Percentiles rank a stretch among this genome's conserved stretches.
Conservation (phyloP, 2,329 filamentous ascomycete species). For the Aspergillus fructus region DNA sequence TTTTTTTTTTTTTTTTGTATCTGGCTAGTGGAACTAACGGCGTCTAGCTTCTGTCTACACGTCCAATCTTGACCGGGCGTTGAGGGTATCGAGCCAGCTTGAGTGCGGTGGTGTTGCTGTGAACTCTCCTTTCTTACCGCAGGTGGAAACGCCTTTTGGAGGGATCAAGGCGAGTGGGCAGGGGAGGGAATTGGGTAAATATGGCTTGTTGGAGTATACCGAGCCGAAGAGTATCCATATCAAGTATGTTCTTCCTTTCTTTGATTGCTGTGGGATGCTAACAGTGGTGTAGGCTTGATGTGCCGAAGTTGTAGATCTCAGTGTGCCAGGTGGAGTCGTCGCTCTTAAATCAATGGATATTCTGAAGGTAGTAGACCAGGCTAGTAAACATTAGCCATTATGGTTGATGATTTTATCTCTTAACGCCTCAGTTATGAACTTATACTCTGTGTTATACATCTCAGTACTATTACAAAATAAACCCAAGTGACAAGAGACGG, state of each 20-base stretch:
- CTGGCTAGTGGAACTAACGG: neutral
- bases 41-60: constrained; percentile 5
- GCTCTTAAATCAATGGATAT: no score
- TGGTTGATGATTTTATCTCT: no score
- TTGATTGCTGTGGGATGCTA: neutral
- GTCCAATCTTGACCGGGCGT: constrained; percentile 5
- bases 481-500: no score
- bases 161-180: constrained; percentile 5
- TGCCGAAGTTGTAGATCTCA: neutral
- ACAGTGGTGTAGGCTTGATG: neutral
- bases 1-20: no score
- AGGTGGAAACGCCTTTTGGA: constrained; percentile 6
- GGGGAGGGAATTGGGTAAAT: constrained; percentile 2
- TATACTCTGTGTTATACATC: no score
- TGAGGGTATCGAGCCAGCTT: constrained; percentile 8
- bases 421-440: no score
- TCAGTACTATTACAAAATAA: no score
- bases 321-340: no score
- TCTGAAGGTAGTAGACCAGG: no score
- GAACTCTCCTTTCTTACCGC: constrained; percentile 12
- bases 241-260: neutral
- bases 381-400: no score
- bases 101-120: constrained; percentile 13
- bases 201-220: constrained; percentile 6
- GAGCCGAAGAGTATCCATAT: constrained; percentile 10